phyloP scores from a whole-genome alignment of 176 grass and related monocot genomes.

The Dactylis glomerata region DNA sequence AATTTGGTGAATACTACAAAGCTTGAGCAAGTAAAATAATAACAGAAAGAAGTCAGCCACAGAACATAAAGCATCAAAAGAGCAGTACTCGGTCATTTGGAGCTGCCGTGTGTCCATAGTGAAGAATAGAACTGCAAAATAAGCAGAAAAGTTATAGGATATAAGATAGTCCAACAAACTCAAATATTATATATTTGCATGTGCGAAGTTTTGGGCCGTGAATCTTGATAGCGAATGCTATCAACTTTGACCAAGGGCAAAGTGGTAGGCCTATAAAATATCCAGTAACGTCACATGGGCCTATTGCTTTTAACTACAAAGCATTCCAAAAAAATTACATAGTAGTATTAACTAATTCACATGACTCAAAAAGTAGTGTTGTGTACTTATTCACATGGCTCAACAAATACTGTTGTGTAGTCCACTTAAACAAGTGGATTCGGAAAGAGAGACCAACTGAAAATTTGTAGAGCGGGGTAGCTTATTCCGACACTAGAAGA shows the following conservation, averaged over 20 bases:
- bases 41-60: not conserved
- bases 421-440: not conserved
- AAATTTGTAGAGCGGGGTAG: not conserved
- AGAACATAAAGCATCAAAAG: slow-evolving; percentile 23
- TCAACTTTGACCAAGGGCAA: not conserved
- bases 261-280: not conserved
- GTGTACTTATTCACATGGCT: not conserved
- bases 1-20: not conserved
- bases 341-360: not conserved
- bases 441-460: not conserved
- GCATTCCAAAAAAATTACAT: not conserved
- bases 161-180: slow-evolving; percentile 23
- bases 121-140: slow-evolving; percentile 84
- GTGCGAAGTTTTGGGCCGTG: not conserved
- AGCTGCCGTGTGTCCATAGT: slow-evolving; percentile 90
- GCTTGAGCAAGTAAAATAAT: slow-evolving; percentile 13
- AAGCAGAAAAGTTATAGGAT: slow-evolving; percentile 32
- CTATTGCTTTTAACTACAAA: not conserved
- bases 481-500: not conserved
- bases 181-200: slow-evolving; percentile 9
- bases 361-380: slow-evolving; percentile 1
- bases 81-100: slow-evolving; percentile 83
- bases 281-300: not conserved
- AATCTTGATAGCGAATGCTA: slow-evolving; percentile 26
- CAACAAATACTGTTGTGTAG: not conserved